Conservation (phyloP, 2,329 filamentous ascomycete genomes). For the Colletotrichum scovillei region DNA sequence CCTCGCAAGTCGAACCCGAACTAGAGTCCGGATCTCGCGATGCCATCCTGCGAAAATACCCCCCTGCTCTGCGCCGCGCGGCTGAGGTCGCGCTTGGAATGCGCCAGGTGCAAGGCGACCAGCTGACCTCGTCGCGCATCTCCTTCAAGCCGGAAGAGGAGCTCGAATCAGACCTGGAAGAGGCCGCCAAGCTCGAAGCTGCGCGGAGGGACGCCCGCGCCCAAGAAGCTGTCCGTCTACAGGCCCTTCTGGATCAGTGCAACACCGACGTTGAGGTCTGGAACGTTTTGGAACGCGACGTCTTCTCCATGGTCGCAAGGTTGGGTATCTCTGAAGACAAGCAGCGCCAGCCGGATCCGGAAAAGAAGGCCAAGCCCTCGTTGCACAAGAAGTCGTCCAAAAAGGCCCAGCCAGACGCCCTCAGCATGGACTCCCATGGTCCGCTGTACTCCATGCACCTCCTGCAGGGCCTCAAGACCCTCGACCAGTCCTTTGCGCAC, state of each 20-base stretch:
- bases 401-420: constrained; percentile 35
- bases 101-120: constrained; percentile 42
- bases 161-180: constrained; percentile 37
- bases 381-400: constrained; percentile 29
- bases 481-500: constrained; percentile 67
- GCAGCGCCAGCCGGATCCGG: constrained; percentile 1
- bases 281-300: constrained; percentile 73
- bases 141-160: constrained; percentile 16
- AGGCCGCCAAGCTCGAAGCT: constrained; percentile 51
- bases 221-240: constrained; percentile 64
- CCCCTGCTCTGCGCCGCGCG: constrained; percentile 50
- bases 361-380: constrained; percentile 7
- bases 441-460: constrained; percentile 74
- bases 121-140: neutral
- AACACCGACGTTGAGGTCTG: constrained; percentile 74
- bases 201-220: constrained; percentile 43
- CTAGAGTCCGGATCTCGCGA: constrained; percentile 47
- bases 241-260: constrained; percentile 64
- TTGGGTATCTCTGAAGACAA: constrained; percentile 61
- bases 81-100: constrained; percentile 52
- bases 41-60: constrained; percentile 51
- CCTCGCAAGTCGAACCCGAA: constrained; percentile 42
- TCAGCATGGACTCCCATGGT: constrained; percentile 68
- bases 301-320: constrained; percentile 70
- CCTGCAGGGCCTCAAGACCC: constrained; percentile 64